Evolutionary conservation across 2,329 filamentous ascomycete species (phyloP).

Genomic region (Exophiala lecanii-corni): DNA sequence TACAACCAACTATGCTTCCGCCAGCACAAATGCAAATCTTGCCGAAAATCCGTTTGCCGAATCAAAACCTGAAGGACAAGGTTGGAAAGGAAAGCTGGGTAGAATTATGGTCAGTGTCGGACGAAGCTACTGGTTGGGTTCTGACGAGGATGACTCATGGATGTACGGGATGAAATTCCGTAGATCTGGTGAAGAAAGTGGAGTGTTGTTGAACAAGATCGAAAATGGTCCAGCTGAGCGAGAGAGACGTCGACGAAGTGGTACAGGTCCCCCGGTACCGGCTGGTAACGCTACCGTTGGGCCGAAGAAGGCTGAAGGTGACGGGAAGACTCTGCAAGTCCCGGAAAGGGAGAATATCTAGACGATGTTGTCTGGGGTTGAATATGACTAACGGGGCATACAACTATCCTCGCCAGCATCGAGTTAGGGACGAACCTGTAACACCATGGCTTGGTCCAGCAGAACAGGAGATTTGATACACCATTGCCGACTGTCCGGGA

Average conservation of each 20-base stretch:
- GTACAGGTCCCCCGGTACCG: constrained; percentile 50
- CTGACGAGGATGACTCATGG: constrained; percentile 42
- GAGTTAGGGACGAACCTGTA: no score
- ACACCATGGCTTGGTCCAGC: no score
- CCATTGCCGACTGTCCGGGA: no score
- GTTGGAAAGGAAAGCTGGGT: constrained; percentile 75
- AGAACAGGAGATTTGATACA: no score
- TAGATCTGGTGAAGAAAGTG: constrained; percentile 36
- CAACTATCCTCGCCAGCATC: no score
- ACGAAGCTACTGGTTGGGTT: constrained; percentile 74
- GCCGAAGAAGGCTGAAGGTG: constrained; percentile 11
- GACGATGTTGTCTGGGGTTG: no score
- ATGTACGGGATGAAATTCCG: constrained; percentile 51
- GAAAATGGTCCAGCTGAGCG: constrained; percentile 47
- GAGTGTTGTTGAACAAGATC: constrained; percentile 41
- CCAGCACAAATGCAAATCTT: constrained; percentile 43
- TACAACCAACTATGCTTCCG: constrained; percentile 41
- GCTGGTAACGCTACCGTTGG: constrained; percentile 10
- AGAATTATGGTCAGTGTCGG: constrained; percentile 70
- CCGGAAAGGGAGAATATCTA: constrained; percentile 13
- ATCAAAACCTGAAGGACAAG: constrained; percentile 68
- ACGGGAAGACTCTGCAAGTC: constrained; percentile 20
- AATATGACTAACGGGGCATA: no score
- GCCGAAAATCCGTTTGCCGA: constrained; percentile 65
- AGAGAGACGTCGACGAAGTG: constrained; percentile 57